Conservation (phyloP, 1,139 yeast genomes). For the Pichia sp. region DNA sequence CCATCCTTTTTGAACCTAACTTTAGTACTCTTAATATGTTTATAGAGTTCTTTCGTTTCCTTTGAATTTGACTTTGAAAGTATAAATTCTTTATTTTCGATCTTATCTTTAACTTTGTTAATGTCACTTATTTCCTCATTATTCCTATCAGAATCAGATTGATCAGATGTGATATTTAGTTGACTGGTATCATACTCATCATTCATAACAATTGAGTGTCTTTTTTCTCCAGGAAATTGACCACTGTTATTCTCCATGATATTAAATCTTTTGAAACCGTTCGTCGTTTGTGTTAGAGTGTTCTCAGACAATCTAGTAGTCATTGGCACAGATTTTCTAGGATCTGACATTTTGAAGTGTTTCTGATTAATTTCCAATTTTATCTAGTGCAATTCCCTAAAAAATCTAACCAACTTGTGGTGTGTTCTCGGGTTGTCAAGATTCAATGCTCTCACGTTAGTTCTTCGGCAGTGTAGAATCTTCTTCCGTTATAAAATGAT, state of each 20-base stretch:
- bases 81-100: background rate
- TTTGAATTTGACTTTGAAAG: background rate
- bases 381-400: background rate
- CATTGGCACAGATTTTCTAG: background rate
- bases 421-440: too few species aligned
- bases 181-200: slow-evolving; percentile 21
- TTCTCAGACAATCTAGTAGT: slow-evolving; percentile 4
- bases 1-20: slow-evolving; percentile 29
- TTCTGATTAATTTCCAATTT: background rate
- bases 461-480: too few species aligned
- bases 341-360: background rate
- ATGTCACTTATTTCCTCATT: background rate
- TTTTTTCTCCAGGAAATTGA: background rate
- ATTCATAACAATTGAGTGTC: slow-evolving; percentile 20
- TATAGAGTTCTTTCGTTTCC: background rate
- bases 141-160: background rate
- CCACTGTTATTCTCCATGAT: slow-evolving; percentile 18
- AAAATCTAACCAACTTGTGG: background rate
- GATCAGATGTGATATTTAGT: background rate
- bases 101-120: background rate
- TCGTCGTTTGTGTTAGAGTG: slow-evolving; percentile 1
- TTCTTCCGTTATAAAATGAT: background rate
- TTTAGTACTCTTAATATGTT: slow-evolving; percentile 8
- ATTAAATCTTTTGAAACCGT: slow-evolving; percentile 11
- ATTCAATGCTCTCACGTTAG: too few species aligned